phyloP scores from a whole-genome alignment of 2,329 filamentous ascomycete species.

The Xylariaceae sp. region DNA sequence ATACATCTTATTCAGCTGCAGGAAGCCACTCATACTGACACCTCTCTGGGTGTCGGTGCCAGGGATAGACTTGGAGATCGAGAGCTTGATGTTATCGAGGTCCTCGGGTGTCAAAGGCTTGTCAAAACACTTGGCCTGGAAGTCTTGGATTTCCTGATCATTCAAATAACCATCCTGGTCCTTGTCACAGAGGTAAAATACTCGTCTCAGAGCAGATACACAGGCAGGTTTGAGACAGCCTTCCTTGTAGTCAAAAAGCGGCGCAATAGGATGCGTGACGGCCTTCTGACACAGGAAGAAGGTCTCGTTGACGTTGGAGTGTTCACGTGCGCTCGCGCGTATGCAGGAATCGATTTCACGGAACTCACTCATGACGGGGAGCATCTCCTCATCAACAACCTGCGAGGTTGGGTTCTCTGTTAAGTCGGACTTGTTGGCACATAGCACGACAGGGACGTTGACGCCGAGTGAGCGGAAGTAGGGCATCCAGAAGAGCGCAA shows the following conservation, averaged over 20 bases:
- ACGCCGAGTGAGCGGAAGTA: conserved; percentile 97
- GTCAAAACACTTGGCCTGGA: conserved; percentile 88
- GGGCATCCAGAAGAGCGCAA: conserved; percentile 97
- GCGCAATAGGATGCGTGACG: conserved; percentile 93
- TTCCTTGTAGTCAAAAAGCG: conserved; percentile 95
- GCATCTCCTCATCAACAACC: conserved; percentile 93
- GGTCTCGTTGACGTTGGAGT: conserved; percentile 90
- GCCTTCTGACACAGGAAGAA: conserved; percentile 99
- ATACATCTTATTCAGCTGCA: conserved; percentile 91
- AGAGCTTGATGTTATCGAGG: conserved; percentile 83
- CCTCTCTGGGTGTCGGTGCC: conserved; percentile 61
- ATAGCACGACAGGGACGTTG: conserved; percentile 94
- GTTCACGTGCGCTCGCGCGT: conserved; percentile 83
- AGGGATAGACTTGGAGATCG: conserved; percentile 66
- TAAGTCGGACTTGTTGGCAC: conserved; percentile 95
- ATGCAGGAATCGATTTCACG: conserved; percentile 99
- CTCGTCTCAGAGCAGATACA: conserved; percentile 75
- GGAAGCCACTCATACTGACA: conserved; percentile 76
- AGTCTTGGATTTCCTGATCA: conserved; percentile 83
- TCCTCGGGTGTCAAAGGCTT: conserved; percentile 78
- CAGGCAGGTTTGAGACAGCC: conserved; percentile 80
- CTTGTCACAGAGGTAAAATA: conserved; percentile 95
- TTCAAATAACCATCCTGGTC: conserved; percentile 92
- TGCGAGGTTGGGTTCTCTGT: conserved; percentile 71
- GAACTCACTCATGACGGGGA: conserved; percentile 97